Conservation (phyloP, 495 filamentous ascomycete species). For the Elasticomyces elasticus region DNA sequence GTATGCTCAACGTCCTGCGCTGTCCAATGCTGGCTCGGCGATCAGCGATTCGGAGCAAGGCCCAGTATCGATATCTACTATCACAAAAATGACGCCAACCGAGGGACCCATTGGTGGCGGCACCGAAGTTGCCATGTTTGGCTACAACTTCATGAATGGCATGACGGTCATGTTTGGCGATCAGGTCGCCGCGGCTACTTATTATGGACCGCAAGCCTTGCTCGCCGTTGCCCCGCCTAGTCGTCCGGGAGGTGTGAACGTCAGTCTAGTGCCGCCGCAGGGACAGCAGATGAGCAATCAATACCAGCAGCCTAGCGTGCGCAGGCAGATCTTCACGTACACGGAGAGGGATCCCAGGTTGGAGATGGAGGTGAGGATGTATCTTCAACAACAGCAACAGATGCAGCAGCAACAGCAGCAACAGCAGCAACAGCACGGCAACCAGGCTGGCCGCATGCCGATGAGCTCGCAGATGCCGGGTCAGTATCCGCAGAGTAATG, state of each 20-base stretch:
- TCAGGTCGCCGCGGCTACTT: constrained; percentile 65
- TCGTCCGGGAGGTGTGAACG: constrained; percentile 58
- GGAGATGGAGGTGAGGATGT: constrained; percentile 16
- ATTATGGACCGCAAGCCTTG: constrained; percentile 71
- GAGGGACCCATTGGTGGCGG: constrained; percentile 76
- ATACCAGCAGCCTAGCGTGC: background rate
- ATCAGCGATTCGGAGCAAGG: constrained; percentile 25
- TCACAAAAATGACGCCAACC: constrained; percentile 67
- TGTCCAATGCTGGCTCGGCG: too few species aligned
- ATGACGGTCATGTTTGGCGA: constrained; percentile 84
- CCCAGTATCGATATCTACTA: constrained; percentile 44
- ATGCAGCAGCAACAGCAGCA: background rate
- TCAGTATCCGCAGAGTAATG: background rate
- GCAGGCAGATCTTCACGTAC: constrained; percentile 55
- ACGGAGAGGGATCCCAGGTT: constrained; percentile 39
- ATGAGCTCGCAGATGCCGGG: background rate
- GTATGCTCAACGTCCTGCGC: constrained; percentile 19
- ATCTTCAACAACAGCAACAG: constrained; percentile 11
- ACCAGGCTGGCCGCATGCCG: too few species aligned
- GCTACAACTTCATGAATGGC: constrained; percentile 66
- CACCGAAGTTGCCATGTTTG: constrained; percentile 74
- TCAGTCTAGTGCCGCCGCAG: constrained; percentile 44
- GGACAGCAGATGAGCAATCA: background rate
- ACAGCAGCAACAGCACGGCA: too few species aligned
- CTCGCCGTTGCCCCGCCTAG: constrained; percentile 76